A percentile compares a stretch with the other conserved stretches of the same genome.
These are phyloP conservation scores for Macrophomina pseudophaseolina DNA, from an alignment of 2,329 filamentous ascomycete genomes.

Conservation along the genomic window DNA sequence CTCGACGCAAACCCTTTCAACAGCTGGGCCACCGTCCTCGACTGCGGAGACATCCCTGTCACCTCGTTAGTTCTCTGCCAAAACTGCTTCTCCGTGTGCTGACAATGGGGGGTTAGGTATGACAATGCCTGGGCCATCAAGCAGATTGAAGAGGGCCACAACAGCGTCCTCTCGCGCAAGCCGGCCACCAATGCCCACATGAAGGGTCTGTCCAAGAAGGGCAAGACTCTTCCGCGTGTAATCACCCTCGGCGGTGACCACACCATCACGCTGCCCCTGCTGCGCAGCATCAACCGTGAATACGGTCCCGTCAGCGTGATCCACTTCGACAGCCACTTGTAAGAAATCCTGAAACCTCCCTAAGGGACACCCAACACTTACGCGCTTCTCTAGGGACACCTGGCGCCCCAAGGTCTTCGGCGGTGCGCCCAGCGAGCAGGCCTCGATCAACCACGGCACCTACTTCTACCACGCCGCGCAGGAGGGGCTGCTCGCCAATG, in stretches of 20 bases:
- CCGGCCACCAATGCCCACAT: constrained; percentile 72
- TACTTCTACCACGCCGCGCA: constrained; percentile 85
- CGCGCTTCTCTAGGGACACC: constrained; percentile 48
- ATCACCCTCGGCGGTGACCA: constrained; percentile 73
- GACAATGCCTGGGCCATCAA: constrained; percentile 82
- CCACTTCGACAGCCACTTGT: constrained; percentile 67
- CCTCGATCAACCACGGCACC: constrained; percentile 83
- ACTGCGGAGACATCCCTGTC: constrained; percentile 84
- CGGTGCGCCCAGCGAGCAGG: constrained; percentile 75
- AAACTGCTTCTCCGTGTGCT: background rate
- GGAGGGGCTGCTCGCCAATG: constrained; percentile 79
- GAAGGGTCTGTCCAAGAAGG: constrained; percentile 70
- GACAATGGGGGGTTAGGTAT: constrained; percentile 58
- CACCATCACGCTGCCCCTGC: constrained; percentile 64
- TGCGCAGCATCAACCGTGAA: constrained; percentile 64
- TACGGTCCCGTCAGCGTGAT: constrained; percentile 72
- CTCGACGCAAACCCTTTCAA: constrained; percentile 80
- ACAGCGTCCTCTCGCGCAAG: constrained; percentile 71
- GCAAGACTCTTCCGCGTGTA: constrained; percentile 77
- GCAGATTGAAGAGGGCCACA: constrained; percentile 86
- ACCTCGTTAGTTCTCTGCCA: constrained; percentile 66
- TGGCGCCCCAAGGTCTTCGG: constrained; percentile 89
- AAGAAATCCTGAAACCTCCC: constrained; percentile 33
- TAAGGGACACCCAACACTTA: background rate
- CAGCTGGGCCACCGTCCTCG: constrained; percentile 78